phyloP scores from a whole-genome alignment of 805 yeast genomes.

The Candida chilensis region DNA sequence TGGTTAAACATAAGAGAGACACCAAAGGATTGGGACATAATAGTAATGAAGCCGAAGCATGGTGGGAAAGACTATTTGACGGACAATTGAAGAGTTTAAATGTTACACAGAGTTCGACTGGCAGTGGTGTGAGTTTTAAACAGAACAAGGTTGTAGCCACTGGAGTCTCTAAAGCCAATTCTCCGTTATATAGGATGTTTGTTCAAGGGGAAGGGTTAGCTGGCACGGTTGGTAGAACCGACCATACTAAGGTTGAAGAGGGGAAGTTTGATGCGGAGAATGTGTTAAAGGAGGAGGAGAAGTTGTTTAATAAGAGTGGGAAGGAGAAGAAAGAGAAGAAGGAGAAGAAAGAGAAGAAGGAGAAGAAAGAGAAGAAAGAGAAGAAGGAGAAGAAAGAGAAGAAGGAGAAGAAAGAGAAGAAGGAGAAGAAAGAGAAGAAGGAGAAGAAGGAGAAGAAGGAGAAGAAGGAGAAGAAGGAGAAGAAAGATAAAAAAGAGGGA shows the following conservation, averaged over 20 bases:
- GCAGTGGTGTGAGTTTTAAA: slow-evolving; percentile 37
- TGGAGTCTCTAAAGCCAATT: slow-evolving; percentile 38
- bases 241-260: slow-evolving; percentile 7
- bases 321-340: slow-evolving; percentile 33
- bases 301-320: slow-evolving; percentile 19
- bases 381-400: slow-evolving; percentile 18
- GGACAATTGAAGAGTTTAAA: slow-evolving; percentile 80
- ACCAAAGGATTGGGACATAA: slow-evolving; percentile 82
- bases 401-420: slow-evolving; percentile 23
- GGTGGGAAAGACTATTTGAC: slow-evolving; percentile 97
- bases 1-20: slow-evolving; percentile 87
- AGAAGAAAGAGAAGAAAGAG: slow-evolving; percentile 27
- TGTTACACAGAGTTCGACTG: slow-evolving; percentile 25
- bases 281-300: slow-evolving; percentile 23
- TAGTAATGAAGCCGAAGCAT: slow-evolving; percentile 69
- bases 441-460: slow-evolving; percentile 14
- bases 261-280: slow-evolving; percentile 6
- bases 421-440: slow-evolving; percentile 15
- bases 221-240: slow-evolving; percentile 55
- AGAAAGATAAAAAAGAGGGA: slow-evolving; percentile 9
- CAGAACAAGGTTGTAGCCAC: slow-evolving; percentile 42
- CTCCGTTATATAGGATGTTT: slow-evolving; percentile 80
- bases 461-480: slow-evolving; percentile 12
- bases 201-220: slow-evolving; percentile 78
- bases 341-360: slow-evolving; percentile 24